Conservation (phyloP, 2,329 filamentous ascomycete genomes). For the Colletotrichum cordylinicola region DNA sequence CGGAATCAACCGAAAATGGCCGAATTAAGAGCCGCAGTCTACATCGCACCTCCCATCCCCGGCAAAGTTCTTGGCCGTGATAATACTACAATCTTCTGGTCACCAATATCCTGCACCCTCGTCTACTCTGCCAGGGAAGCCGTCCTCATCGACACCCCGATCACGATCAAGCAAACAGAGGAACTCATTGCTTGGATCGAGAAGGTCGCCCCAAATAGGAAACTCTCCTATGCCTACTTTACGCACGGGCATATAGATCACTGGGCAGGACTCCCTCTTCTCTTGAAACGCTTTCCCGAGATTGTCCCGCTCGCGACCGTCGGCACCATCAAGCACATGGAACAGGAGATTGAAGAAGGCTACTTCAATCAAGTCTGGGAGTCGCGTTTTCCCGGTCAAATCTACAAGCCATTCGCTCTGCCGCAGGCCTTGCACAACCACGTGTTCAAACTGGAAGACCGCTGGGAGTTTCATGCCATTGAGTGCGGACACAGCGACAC, state of each 20-base stretch:
- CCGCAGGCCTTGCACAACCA: background rate
- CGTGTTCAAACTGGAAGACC: background rate
- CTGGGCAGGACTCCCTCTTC: background rate
- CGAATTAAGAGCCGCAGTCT: background rate
- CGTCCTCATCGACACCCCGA: background rate
- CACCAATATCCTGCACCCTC: background rate
- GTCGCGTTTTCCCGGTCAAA: background rate
- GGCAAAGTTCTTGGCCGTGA: background rate
- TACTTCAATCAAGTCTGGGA: background rate
- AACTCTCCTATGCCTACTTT: background rate
- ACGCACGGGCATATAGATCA: background rate
- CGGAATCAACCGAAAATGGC: background rate
- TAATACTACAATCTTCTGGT: background rate
- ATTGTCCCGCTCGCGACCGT: background rate
- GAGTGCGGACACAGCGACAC: background rate
- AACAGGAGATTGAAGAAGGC: background rate
- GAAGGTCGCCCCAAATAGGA: background rate
- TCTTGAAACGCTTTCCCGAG: background rate
- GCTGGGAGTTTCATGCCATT: background rate
- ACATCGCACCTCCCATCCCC: background rate
- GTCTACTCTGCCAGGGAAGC: background rate
- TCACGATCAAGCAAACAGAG: background rate
- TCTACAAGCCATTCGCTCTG: background rate
- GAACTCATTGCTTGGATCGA: background rate
- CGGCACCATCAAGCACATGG: background rate